phyloP scores from a whole-genome alignment of 1,284 basidiomycete genomes.

The Cutaneotrichosporon cavernicola region DNA sequence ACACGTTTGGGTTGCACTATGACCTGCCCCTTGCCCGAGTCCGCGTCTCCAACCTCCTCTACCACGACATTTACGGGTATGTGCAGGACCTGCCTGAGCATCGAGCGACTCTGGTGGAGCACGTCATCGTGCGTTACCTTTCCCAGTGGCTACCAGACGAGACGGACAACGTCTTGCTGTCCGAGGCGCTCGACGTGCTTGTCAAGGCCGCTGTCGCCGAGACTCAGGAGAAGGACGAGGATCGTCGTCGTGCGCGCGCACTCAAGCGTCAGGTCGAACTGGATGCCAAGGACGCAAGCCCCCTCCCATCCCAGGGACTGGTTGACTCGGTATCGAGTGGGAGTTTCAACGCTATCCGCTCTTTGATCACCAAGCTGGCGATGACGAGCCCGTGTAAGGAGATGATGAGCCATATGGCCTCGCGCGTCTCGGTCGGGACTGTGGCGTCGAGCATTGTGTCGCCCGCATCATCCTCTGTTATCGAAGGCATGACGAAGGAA shows the following conservation, averaged over 20 bases:
- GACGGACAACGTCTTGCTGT: conserved; percentile 46
- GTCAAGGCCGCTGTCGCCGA: conserved; percentile 52
- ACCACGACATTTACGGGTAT: conserved; percentile 52
- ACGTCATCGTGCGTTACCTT: conserved; percentile 54
- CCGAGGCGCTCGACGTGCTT: conserved; percentile 46
- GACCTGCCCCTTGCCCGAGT: conserved; percentile 38
- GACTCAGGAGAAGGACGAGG: conserved; percentile 51
- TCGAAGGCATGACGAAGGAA: not conserved
- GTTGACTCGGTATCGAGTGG: conserved; percentile 36
- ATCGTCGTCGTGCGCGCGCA: conserved; percentile 33
- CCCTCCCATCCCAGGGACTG: conserved; percentile 33
- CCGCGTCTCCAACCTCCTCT: conserved; percentile 47
- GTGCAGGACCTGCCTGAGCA: conserved; percentile 52
- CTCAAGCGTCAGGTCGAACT: conserved; percentile 27
- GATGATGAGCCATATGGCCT: not conserved
- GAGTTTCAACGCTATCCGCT: conserved; percentile 48
- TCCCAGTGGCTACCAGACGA: conserved; percentile 50
- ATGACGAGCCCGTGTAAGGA: conserved; percentile 38
- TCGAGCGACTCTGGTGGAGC: conserved; percentile 48
- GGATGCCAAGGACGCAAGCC: conserved; percentile 39
- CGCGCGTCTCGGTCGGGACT: not conserved
- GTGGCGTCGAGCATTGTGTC: not conserved
- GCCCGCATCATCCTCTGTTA: not conserved
- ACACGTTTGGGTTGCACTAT: conserved; percentile 48
- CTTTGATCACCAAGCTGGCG: conserved; percentile 46